Conservation (phyloP, 176 grass and related monocot genomes). For the Aegilops longissima region DNA sequence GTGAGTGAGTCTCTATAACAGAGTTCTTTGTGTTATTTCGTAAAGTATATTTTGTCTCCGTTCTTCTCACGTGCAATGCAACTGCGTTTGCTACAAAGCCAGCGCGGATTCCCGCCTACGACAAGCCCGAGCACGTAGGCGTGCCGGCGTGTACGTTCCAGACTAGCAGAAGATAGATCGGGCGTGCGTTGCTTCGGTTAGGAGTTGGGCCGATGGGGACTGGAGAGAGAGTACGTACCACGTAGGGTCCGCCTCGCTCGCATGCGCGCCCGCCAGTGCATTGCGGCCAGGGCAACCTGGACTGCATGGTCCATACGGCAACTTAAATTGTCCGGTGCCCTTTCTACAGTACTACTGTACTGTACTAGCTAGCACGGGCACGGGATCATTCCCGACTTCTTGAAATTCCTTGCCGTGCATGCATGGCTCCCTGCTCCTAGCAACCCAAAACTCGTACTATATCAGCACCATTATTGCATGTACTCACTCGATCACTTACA, state of each 20-base stretch:
- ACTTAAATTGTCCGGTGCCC: background rate
- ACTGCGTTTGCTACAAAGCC: background rate
- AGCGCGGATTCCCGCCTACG: background rate
- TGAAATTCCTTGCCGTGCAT: background rate
- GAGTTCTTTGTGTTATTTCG: background rate
- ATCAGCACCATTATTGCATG: background rate
- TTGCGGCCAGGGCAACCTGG: background rate
- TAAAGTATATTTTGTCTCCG: background rate
- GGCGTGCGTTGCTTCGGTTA: background rate
- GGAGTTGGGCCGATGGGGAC: background rate
- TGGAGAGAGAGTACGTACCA: background rate
- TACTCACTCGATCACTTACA: background rate
- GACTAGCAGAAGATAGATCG: background rate
- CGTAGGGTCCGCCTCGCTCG: background rate
- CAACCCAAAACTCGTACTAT: background rate
- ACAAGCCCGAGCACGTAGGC: background rate
- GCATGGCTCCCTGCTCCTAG: background rate
- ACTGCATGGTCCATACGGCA: slow-evolving; percentile 24
- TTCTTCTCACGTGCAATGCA: background rate
- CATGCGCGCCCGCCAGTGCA: background rate
- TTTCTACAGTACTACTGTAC: background rate
- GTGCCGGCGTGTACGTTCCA: background rate
- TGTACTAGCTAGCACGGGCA: background rate
- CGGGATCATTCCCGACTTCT: background rate
- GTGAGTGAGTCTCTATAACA: background rate